phyloP scores from a whole-genome alignment of 495 filamentous ascomycete species.

The Melanomma pulvis-pyrius region DNA sequence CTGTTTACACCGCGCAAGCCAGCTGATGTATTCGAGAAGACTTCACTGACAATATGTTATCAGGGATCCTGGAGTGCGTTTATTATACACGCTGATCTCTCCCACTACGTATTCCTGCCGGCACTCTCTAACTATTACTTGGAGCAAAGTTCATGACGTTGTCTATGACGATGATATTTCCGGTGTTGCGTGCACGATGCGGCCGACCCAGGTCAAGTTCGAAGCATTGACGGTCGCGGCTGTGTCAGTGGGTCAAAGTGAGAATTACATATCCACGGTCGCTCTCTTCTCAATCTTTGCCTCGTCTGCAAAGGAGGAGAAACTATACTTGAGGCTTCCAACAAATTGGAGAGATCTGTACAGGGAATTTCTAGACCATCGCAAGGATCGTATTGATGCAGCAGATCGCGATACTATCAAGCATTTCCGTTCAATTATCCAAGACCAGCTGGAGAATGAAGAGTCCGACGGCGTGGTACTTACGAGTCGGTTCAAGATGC shows the following conservation, averaged over 20 bases:
- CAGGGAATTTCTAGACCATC: slow-evolving; percentile 71
- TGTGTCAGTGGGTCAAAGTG: slow-evolving; percentile 76
- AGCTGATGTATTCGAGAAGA: not conserved
- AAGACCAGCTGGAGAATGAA: slow-evolving; percentile 57
- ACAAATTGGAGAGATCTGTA: slow-evolving; percentile 82
- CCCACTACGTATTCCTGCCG: slow-evolving; percentile 71
- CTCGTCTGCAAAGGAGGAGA: slow-evolving; percentile 78
- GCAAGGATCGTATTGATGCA: slow-evolving; percentile 68
- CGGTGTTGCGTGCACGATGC: slow-evolving; percentile 50
- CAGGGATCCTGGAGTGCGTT: slow-evolving; percentile 65
- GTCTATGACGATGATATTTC: slow-evolving; percentile 49
- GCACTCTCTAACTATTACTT: slow-evolving; percentile 71
- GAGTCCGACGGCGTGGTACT: slow-evolving; percentile 76
- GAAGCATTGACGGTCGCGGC: slow-evolving; percentile 79
- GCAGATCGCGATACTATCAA: slow-evolving; percentile 67
- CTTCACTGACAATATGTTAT: not conserved
- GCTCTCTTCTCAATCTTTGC: slow-evolving; percentile 80
- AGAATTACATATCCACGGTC: slow-evolving; percentile 79
- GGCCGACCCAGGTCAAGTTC: slow-evolving; percentile 54
- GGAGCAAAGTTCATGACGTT: slow-evolving; percentile 75
- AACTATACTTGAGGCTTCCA: slow-evolving; percentile 76
- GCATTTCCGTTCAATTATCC: slow-evolving; percentile 63
- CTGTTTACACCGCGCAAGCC: slow-evolving; percentile 35
- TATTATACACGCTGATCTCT: slow-evolving; percentile 70
- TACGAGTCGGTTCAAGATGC: slow-evolving; percentile 63